Base-by-base conservation (phyloP, 306 rosid genomes). In the Casuarina glauca region DNA sequence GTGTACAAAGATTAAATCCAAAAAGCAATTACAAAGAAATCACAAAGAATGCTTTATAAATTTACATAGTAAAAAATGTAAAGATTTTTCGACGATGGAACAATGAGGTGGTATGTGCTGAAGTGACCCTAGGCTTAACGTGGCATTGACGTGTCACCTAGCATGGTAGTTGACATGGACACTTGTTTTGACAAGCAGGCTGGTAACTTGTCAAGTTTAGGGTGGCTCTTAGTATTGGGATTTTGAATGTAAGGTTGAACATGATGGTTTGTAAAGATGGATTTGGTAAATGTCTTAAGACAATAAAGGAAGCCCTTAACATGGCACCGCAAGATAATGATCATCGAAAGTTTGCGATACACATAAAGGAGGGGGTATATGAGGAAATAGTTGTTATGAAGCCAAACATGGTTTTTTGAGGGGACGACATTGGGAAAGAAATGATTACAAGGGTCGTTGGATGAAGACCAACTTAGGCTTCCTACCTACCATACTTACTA, bases 351-450 rank as follows among this genome's bases (percentile, higher is more conserved):
- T 93, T 89, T 38, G 96, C 93, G 71, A 88, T 95, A 10, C 76
- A 75, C 16, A 87, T 95, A 6, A 92, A 79, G 77, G 89, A 80
- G 49, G 99, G 99, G 45, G 83, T 88, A 54, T 95, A 93, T 8
- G 90, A 87, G 9, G 99, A 95, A 71, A 95, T 61, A 10, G 97
- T 95, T 75, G 84, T 95, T 74, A 86, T 90, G 74, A 95, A 93
- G 82, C 78, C 74, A 55, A 92, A 93, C 72, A 81, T 95, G 7
- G 89, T 93, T n/a, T 88, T 95, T 13, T 76, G 86, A 61, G 99
- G 99, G 0, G 97, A 91, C 1, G 97, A 97, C 0, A 88, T 85
- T 78, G 96, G 94, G 2, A 85, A 87, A 72, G 93, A 97, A 0
- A 88, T 95, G 0, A 95, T 95, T 32, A 89, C 97, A 0, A 0